Evolutionary conservation across 1,139 yeast species (phyloP).

Genomic region (Geotrichum restrictum): DNA sequence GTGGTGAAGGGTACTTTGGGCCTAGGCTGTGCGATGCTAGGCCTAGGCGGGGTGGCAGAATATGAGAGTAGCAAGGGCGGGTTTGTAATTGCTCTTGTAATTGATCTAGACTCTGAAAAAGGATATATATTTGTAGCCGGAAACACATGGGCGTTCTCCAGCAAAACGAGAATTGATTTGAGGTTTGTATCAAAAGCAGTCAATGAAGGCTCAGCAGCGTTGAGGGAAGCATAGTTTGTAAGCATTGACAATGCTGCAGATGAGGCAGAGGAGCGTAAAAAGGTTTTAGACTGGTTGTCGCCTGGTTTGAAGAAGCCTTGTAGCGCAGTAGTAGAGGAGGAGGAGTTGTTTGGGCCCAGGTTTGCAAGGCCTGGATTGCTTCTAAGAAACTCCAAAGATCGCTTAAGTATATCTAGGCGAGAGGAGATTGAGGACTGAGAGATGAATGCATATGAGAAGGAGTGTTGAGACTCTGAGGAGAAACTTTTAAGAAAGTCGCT

Average conservation of each 20-base stretch:
- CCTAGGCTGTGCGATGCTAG: not conserved
- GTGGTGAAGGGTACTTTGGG: conserved; percentile 13
- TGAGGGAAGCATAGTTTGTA: conserved; percentile 24
- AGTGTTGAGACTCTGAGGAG: conserved; percentile 77
- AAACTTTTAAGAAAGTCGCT: conserved; percentile 40
- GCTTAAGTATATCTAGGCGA: conserved; percentile 65
- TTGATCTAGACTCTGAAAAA: not conserved
- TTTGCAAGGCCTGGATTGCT: conserved; percentile 45
- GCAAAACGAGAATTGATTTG: conserved; percentile 24
- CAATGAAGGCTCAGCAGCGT: conserved; percentile 19
- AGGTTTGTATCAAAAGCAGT: conserved; percentile 26
- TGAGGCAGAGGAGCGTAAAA: conserved; percentile 30
- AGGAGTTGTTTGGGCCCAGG: conserved; percentile 16
- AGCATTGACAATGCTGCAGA: conserved; percentile 33
- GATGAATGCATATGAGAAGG: conserved; percentile 78
- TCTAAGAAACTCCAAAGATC: conserved; percentile 67
- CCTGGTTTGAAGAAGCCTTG: conserved; percentile 19
- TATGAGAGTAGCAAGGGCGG: not conserved
- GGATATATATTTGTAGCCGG: conserved; percentile 5
- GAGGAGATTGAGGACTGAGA: conserved; percentile 78
- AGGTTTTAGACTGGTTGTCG: conserved; percentile 9
- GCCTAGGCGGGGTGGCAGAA: not conserved
- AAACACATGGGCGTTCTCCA: conserved; percentile 26
- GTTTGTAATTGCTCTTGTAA: conserved; percentile 1
- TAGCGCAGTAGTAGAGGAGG: conserved; percentile 22